phyloP scores from a whole-genome alignment of 2,329 filamentous ascomycete species.

The Hypoxylon sp. region DNA sequence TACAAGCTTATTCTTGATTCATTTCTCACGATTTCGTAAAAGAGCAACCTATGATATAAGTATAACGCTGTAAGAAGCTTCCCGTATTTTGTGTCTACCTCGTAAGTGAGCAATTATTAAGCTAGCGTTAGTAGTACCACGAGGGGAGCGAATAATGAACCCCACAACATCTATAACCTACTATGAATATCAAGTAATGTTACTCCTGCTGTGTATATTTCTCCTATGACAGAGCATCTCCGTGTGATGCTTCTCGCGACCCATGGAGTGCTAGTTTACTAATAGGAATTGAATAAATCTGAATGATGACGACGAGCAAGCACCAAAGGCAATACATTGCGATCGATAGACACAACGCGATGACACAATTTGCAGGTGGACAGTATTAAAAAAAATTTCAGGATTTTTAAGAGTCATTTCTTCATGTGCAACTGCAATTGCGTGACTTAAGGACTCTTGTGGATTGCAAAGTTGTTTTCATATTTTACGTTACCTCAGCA shows the following conservation, averaged over 20 bases:
- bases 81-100: too few relatives aligned
- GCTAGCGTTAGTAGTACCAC: neutral
- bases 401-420: neutral
- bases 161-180: neutral
- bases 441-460: neutral
- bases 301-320: neutral
- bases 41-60: neutral
- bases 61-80: neutral
- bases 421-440: neutral
- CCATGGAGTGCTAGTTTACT: neutral
- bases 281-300: neutral
- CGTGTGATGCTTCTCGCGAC: neutral
- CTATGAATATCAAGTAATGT: neutral
- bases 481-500: neutral
- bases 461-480: neutral
- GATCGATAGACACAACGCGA: constrained; percentile 48
- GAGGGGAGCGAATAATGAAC: neutral
- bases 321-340: constrained; percentile 47
- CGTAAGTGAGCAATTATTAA: too few relatives aligned
- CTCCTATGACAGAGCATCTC: neutral
- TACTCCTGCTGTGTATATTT: neutral
- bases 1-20: neutral
- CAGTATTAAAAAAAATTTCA: constrained; percentile 5
- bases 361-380: constrained; percentile 9
- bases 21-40: neutral